Percentiles rank a stretch among this genome's conserved stretches.
Evolutionary conservation across 176 grass and related monocot species (phyloP).

Genomic region (Oryza nivara): DNA sequence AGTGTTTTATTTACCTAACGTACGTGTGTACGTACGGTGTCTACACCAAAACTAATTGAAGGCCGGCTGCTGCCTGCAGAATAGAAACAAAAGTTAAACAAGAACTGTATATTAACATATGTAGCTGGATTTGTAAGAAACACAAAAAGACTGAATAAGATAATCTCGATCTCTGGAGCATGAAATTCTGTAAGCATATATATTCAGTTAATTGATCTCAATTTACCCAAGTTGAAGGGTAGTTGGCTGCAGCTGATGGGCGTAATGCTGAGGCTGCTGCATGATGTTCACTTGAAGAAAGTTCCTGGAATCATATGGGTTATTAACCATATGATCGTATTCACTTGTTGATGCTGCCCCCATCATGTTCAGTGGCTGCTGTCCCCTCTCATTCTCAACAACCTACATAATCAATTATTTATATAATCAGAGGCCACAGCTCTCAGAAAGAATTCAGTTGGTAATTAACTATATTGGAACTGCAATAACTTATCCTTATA

Average conservation of each 20-base stretch:
- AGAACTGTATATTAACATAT: neutral
- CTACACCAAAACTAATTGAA: conserved; percentile 21
- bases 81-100: neutral
- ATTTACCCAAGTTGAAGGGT: conserved; percentile 83
- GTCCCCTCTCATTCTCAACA: conserved; percentile 63
- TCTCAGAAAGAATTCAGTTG: neutral
- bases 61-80: conserved; percentile 35
- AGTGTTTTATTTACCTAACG: conserved; percentile 6
- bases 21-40: neutral
- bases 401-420: conserved; percentile 46
- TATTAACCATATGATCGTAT: conserved; percentile 57
- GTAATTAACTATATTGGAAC: neutral
- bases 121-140: neutral
- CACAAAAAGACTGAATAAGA: neutral
- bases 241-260: conserved; percentile 72
- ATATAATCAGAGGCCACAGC: neutral
- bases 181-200: neutral
- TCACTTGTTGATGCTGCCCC: conserved; percentile 45
- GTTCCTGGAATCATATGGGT: conserved; percentile 77
- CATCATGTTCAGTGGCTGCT: conserved; percentile 68
- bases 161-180: neutral
- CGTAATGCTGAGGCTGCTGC: conserved; percentile 68
- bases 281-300: conserved; percentile 76
- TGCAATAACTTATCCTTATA: neutral
- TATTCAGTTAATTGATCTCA: neutral